Conservation (phyloP, 805 yeast genomes). For the Saccharomycopsis sp. region DNA sequence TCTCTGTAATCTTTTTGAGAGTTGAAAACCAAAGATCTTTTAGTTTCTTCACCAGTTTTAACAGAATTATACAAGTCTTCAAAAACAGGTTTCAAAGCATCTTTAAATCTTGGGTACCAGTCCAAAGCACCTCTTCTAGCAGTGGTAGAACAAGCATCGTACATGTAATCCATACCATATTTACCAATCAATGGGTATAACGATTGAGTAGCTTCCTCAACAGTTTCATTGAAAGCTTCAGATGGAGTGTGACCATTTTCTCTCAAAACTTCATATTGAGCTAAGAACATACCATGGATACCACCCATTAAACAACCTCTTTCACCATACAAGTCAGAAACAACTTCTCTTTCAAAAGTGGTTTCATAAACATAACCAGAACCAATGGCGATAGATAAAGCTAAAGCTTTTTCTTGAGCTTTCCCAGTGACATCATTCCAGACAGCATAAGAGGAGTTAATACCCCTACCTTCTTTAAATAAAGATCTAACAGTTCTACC, state of each 20-base stretch:
- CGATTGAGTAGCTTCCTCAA: slow-evolving; percentile 99
- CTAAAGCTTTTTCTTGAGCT: slow-evolving; percentile 98
- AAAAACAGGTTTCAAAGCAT: slow-evolving; percentile 97
- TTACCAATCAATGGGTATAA: slow-evolving; percentile 98
- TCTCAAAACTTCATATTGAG: slow-evolving; percentile 99
- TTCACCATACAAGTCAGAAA: slow-evolving; percentile 99
- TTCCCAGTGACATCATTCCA: slow-evolving; percentile 99
- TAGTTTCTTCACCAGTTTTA: slow-evolving; percentile 93
- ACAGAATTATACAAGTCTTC: slow-evolving; percentile 92
- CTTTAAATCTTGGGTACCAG: slow-evolving; percentile 99
- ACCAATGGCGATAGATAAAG: slow-evolving; percentile 98
- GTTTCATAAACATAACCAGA: slow-evolving; percentile 99
- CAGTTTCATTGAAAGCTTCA: slow-evolving; percentile 99
- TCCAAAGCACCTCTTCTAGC: slow-evolving; percentile 99
- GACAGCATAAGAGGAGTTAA: slow-evolving; percentile 98
- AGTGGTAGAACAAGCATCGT: slow-evolving; percentile 99
- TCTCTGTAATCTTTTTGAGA: slow-evolving; percentile 97
- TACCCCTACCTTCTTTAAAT: slow-evolving; percentile 99
- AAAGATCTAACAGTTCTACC: slow-evolving; percentile 99
- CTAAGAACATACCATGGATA: slow-evolving; percentile 99
- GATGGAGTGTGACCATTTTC: slow-evolving; percentile 99
- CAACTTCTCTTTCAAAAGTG: slow-evolving; percentile 98
- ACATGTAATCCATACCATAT: slow-evolving; percentile 99
- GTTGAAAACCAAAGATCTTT: slow-evolving; percentile 98
- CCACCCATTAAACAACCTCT: slow-evolving; percentile 99